Conservation (phyloP, 78 protist genomes). For the Dictyostelium purpureum region DNA sequence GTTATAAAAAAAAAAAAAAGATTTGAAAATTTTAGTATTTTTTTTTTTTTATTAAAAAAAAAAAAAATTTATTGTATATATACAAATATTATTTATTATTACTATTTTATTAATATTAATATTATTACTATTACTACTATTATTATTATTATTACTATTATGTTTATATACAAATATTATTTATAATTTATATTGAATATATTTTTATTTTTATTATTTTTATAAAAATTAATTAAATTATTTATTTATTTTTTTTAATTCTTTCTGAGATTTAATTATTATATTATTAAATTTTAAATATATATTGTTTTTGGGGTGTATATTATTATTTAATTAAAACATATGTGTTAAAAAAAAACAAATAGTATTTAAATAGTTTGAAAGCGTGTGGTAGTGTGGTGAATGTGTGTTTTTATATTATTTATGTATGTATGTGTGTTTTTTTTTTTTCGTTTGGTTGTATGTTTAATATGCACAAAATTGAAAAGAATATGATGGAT, state of each 20-base stretch:
- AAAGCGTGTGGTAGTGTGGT: neutral
- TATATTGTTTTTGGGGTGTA: neutral
- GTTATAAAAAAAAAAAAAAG: neutral
- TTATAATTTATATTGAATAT: neutral
- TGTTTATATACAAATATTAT: neutral
- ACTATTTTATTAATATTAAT: neutral
- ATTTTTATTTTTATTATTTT: neutral
- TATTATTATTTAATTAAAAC: neutral
- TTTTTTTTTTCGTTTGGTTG: no score
- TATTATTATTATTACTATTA: neutral
- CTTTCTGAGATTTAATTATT: neutral
- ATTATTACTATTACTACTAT: neutral
- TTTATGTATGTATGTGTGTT: neutral
- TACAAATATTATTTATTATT: neutral
- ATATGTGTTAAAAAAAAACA: neutral
- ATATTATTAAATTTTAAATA: neutral
- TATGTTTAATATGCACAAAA: no score
- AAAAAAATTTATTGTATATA: neutral
- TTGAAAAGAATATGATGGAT: no score
- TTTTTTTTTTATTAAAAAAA: no score
- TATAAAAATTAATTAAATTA: no score
- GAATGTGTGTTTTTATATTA: neutral
- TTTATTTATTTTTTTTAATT: neutral
- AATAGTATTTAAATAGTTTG: neutral
- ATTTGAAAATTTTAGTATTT: neutral